Evolutionary conservation across 768 basidiomycete species (phyloP).

Genomic region (Sarcodon aspratus): DNA sequence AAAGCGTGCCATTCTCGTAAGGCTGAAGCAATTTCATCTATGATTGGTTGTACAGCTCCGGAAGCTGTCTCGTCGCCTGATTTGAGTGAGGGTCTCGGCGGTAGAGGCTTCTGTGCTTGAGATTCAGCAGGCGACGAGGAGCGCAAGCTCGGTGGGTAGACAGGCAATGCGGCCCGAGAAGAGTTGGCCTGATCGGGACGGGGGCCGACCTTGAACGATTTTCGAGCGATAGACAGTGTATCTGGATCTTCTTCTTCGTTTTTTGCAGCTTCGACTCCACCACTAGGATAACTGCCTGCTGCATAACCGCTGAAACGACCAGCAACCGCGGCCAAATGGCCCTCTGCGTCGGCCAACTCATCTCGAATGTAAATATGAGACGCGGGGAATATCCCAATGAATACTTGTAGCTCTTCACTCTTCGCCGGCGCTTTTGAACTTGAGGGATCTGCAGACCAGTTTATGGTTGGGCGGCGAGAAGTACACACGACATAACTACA

Average conservation of each 20-base stretch:
- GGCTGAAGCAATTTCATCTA: conserved; percentile 96
- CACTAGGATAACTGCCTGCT: conserved; percentile 33
- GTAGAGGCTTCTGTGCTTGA: conserved; percentile 58
- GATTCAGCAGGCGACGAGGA: conserved; percentile 52
- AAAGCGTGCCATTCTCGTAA: conserved; percentile 91
- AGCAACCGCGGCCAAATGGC: conserved; percentile 69
- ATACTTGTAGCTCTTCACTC: conserved; percentile 72
- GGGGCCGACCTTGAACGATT: conserved; percentile 62
- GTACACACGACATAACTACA: conserved; percentile 80
- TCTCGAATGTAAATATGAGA: conserved; percentile 83
- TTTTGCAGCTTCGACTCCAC: conserved; percentile 31
- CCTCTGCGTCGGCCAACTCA: conserved; percentile 80
- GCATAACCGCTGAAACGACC: conserved; percentile 35
- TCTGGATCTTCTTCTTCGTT: conserved; percentile 61
- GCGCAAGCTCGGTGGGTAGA: conserved; percentile 67
- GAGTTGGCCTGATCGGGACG: conserved; percentile 68
- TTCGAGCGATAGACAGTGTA: conserved; percentile 24
- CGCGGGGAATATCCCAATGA: conserved; percentile 90
- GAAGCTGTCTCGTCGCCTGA: conserved; percentile 89
- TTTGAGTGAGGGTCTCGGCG: conserved; percentile 88
- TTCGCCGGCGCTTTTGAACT: conserved; percentile 38
- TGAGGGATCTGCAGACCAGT: conserved; percentile 51
- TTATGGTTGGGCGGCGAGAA: conserved; percentile 59
- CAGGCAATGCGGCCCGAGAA: conserved; percentile 58
- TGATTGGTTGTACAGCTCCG: conserved; percentile 76